Evolutionary conservation across 495 filamentous ascomycete genomes (phyloP), one percentile per base, ranked within the genome.

Genomic region (Rhizodiscina lignyota): DNA sequence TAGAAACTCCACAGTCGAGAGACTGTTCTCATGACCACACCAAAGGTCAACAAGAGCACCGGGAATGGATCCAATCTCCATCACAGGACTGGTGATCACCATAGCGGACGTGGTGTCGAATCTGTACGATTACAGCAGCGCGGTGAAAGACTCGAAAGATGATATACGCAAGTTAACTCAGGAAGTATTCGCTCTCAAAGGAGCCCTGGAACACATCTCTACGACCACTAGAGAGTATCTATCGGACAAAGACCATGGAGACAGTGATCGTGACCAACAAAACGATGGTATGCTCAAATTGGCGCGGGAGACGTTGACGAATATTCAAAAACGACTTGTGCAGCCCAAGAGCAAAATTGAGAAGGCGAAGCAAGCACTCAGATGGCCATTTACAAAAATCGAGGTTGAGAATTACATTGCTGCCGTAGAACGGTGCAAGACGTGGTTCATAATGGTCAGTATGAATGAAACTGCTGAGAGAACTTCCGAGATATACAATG

Each of bases 391-490:
- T 4, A 21, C 24, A 20, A 41, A 38, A 31, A 10, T 17, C 13
- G 39, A 41, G 4, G 23, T 41, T 11, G 5, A 23, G 2, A 18
- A 6, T 12, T 21, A 38, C 12, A 21, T 41, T n/a, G 35, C 34
- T 16, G 18, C 28, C 10, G 5, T 41, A 12, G 39, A 21, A 21
- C 21, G 32, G 30, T 29, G 21, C 19, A 41, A 41, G 26, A 30
- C 39, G n/a, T 41, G 39, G 39, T 41, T 41, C 37, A 19, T 41
- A 13, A n/a, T 41, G 39, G 29, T 31, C 8, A 41, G 27, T 29
- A 41, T 41, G 39, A 41, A 19, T 22, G 39, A 41, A 12, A 41
- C 3, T 16, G 11, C 34, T 4, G 33, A 21, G n/a, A 4, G 36
- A 4, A 38, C 39, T 2, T n/a, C 6, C 29, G 21, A 37, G n/a